Evolutionary conservation across 1,139 yeast genomes (phyloP).

Genomic region (Pneumocystis murina): DNA sequence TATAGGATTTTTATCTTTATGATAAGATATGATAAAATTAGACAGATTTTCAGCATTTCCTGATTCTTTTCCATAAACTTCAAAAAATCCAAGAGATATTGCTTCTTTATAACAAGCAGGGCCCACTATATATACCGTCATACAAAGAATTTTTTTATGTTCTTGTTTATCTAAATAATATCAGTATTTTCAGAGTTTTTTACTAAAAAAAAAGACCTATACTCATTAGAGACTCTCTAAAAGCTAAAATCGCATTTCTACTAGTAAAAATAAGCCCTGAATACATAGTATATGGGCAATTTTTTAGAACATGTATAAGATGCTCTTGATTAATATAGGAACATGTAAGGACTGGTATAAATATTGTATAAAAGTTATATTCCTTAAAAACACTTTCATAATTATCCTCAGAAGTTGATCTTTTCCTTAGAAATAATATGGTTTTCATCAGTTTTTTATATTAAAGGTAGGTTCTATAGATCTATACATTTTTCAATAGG

Average conservation of each 20-base stretch:
- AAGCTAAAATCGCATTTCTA: not conserved
- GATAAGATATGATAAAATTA: slow-evolving; percentile 38
- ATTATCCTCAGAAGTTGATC: not conserved
- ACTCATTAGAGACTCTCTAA: not conserved
- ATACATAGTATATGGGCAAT: not conserved
- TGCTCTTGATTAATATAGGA: not conserved
- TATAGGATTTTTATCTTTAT: slow-evolving; percentile 15
- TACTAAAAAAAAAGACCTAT: not conserved
- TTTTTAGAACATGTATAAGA: not conserved
- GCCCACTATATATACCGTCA: slow-evolving; percentile 70
- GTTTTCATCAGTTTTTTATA: not conserved
- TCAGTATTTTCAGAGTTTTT: not conserved
- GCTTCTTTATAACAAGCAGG: slow-evolving; percentile 70
- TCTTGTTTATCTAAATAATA: not conserved
- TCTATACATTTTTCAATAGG: not conserved
- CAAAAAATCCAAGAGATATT: slow-evolving; percentile 43
- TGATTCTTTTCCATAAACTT: slow-evolving; percentile 51
- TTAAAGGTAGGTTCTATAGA: not conserved
- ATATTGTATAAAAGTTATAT: not conserved
- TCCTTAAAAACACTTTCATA: not conserved
- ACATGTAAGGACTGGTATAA: not conserved
- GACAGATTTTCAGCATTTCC: slow-evolving; percentile 71
- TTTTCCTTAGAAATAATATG: not conserved
- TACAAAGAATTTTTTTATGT: not conserved
- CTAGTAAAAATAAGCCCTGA: not conserved